phyloP scores from a whole-genome alignment of 1,284 basidiomycete species.

The Ceratobasidium sp. region DNA sequence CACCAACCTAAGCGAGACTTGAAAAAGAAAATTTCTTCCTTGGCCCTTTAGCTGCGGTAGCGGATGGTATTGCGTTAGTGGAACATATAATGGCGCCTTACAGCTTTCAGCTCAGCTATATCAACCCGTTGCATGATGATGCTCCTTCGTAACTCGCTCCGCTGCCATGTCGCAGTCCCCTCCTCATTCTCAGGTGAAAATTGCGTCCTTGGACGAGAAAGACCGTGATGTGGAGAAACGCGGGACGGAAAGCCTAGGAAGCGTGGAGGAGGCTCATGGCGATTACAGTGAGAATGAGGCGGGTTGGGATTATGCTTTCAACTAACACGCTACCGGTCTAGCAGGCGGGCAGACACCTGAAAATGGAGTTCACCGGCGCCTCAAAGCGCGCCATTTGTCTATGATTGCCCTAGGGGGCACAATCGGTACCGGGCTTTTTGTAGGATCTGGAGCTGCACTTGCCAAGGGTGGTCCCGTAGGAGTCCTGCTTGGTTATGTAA shows the following conservation, averaged over 20 bases:
- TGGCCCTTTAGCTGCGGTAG: neutral
- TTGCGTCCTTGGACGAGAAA: neutral
- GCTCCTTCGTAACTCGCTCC: neutral
- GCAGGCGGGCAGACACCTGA: neutral
- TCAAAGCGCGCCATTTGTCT: slow-evolving; percentile 9
- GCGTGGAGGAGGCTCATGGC: too few relatives aligned
- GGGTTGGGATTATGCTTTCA: neutral
- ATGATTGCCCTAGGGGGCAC: slow-evolving; percentile 55
- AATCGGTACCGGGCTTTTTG: slow-evolving; percentile 58
- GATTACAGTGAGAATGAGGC: neutral
- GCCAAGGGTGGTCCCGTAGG: slow-evolving; percentile 55
- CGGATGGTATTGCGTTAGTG: neutral
- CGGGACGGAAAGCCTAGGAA: too few relatives aligned
- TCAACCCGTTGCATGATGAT: neutral
- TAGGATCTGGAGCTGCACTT: slow-evolving; percentile 55
- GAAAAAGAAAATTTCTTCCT: neutral
- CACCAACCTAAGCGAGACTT: neutral
- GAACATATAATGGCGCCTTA: neutral
- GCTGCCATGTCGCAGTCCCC: neutral
- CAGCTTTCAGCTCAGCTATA: neutral
- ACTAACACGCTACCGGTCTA: neutral
- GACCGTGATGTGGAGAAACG: neutral
- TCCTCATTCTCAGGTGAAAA: neutral
- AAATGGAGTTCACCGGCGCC: neutral
- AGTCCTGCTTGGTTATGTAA: slow-evolving; percentile 49